Evolutionary conservation across 345 rosid genomes (phyloP), one percentile per base, ranked within the genome.

Genomic region (Lumnitzera racemosa): DNA sequence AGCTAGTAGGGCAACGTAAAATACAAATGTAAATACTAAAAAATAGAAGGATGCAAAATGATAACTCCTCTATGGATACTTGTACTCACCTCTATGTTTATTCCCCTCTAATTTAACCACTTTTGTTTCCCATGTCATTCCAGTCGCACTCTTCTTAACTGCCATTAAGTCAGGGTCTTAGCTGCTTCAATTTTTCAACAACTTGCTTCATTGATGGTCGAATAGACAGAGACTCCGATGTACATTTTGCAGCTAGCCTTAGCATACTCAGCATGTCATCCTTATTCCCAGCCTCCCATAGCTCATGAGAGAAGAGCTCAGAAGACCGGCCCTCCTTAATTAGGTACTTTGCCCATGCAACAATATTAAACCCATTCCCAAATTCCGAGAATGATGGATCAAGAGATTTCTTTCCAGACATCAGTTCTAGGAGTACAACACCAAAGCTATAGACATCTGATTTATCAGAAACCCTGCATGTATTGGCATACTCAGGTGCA

Each of bases 401-500:
- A 27, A 85, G 81, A 15, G 87, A 82, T 56, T 62, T 82, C 68
- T 85, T 85, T 61, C 91, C 85, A 1, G 91, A 85, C 71, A 85
- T 49, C 64, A 85, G 51, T 62, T 85, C 91, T 53, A 85, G 59
- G 54, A 85, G 57, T 20, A 82, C 90, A 24, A 82, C 74, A 2
- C 90, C 90, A 57, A 82, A 85, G 71, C 90, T 85, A 46, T 85
- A 85, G 56, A 85, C 90, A 80, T 85, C 90, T 25, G 90, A 81
- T 73, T 82, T 85, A 56, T 85, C 82, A 8, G 87, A 85, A 27
- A 85, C 90, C 74, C 90, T 66, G 69, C 90, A 81, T 4, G 90
- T 85, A 29, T 83, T 81, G 51, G 87, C 90, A 69, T 85, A 85
- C 59, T 85, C 90, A 15, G 90, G 90, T 47, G 90, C 90, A 31